phyloP scores from a whole-genome alignment of 192 early-diverging fungal species.

The Coemansia sp. region DNA sequence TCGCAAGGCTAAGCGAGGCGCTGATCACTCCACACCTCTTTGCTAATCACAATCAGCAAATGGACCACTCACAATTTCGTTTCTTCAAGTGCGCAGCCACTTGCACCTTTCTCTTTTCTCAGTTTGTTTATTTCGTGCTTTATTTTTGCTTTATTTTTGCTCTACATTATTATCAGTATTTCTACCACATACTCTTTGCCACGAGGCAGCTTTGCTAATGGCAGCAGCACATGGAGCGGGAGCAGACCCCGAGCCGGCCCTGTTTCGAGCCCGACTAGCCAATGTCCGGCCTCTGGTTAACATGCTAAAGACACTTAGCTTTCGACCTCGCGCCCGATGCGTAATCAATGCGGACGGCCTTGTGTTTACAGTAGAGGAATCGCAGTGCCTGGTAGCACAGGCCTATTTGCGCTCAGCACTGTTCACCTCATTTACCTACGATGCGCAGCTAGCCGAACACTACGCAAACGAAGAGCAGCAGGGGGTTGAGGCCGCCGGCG shows the following conservation, averaged over 20 bases:
- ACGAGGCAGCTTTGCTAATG: background rate
- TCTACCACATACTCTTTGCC: background rate
- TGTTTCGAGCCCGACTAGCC: slow-evolving; percentile 38
- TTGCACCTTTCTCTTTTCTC: background rate
- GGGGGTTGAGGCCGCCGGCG: background rate
- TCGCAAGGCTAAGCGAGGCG: too few species aligned
- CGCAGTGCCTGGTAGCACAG: slow-evolving; percentile 42
- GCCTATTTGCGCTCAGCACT: slow-evolving; percentile 33
- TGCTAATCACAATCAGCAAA: too few species aligned
- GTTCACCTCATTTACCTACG: slow-evolving; percentile 32
- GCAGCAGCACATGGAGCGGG: background rate
- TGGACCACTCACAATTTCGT: too few species aligned
- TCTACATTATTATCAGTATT: background rate
- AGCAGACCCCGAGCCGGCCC: background rate
- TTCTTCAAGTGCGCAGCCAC: background rate
- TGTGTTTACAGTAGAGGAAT: slow-evolving; percentile 44
- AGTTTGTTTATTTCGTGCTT: background rate
- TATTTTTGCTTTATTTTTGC: background rate
- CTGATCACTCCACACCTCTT: too few species aligned
- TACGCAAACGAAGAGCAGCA: slow-evolving; percentile 3
- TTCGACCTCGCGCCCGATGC: slow-evolving; percentile 29
- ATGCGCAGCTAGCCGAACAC: slow-evolving; percentile 12
- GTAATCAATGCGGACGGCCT: slow-evolving; percentile 34
- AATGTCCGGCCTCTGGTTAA: slow-evolving; percentile 54
- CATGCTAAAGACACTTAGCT: slow-evolving; percentile 50